phyloP scores from a whole-genome alignment of 257 asterid genomes.

The Haberlea rhodopensis region DNA sequence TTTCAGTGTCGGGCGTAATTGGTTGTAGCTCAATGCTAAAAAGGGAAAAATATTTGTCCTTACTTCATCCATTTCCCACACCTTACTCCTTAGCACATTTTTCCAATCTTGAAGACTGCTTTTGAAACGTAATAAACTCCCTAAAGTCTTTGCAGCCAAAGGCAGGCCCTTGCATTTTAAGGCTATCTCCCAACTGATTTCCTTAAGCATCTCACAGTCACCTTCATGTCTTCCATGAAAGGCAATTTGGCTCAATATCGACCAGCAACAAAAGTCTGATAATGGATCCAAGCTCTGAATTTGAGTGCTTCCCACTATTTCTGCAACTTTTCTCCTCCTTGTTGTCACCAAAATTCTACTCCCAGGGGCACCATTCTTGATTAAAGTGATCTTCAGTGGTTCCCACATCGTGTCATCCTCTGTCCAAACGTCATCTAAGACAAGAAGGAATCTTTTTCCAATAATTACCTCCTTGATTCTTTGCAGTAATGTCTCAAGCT shows the following conservation, averaged over 20 bases:
- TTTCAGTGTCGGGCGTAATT: slow-evolving; percentile 28
- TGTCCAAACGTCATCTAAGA: slow-evolving; percentile 37
- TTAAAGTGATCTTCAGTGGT: slow-evolving; percentile 28
- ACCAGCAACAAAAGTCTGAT: slow-evolving; percentile 34
- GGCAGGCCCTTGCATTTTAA: slow-evolving; percentile 45
- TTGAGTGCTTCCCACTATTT: slow-evolving; percentile 27
- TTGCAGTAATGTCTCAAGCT: slow-evolving; percentile 25
- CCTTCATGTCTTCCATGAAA: slow-evolving; percentile 19
- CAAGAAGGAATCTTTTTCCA: slow-evolving; percentile 28
- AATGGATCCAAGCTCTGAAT: slow-evolving; percentile 23
- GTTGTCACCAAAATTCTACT: slow-evolving; percentile 34
- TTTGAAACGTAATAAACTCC: slow-evolving; percentile 33
- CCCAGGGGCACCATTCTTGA: slow-evolving; percentile 14
- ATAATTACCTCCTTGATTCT: slow-evolving; percentile 10
- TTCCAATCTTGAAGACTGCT: slow-evolving; percentile 33
- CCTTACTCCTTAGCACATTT: slow-evolving; percentile 25
- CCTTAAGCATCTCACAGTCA: slow-evolving; percentile 15
- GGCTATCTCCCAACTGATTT: slow-evolving; percentile 32
- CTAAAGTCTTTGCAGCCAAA: slow-evolving; percentile 41
- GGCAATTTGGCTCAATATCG: slow-evolving; percentile 30
- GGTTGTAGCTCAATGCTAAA: slow-evolving; percentile 25
- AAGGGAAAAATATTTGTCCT: slow-evolving; percentile 1
- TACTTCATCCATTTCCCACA: slow-evolving; percentile 31
- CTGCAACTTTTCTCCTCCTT: slow-evolving; percentile 30
- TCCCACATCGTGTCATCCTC: slow-evolving; percentile 26